Base-by-base conservation (phyloP, 78 protist genomes). In the Diacronema lutheri region DNA sequence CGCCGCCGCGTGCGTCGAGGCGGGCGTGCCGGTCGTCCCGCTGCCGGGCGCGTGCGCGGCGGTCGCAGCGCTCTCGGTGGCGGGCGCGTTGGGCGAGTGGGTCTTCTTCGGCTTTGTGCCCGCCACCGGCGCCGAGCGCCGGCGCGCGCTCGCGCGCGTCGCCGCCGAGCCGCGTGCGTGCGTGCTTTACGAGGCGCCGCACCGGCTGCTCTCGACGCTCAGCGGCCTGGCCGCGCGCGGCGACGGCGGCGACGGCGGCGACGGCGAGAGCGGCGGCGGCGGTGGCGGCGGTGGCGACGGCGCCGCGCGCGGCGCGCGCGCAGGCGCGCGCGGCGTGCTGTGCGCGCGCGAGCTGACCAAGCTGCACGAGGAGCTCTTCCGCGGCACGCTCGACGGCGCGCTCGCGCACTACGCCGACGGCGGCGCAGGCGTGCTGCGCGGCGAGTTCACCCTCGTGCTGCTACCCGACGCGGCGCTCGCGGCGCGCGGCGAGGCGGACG, bases 41-140 rank as follows among this genome's bases (percentile, higher is more conserved):
- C 64, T 74, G 31, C 81, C 81, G 0, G 81, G 81, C 26, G 81
- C 81, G n/a, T 74, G 81, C 62, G 81, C 81, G 0, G 81, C 81
- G 14, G 13, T 74, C 29, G 81, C 81, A 6, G 62, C 64, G 21
- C 20, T 46, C 46, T 74, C 81, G n/a, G 44, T 50, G 64, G 6
- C 33, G 26, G 64, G 44, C 44, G 4, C 6, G 37, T 20, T 23
- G 29, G 0, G 29, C 7, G 81, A 37, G 19, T 74, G 46, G 29
- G 0, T 6, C 37, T 74, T 74, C 41, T 14, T 4, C 61, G 81
- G 81, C 81, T 74, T 74, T 37, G 23, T 74, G 25, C 81, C 81
- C 25, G n/a, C 44, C 81, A 0, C 33, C 13, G 81, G 81, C 62
- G 0, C 37, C 25, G 60, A 9, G 61, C 81, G 81, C 25, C 33